These are phyloP conservation scores for Adansonia madagascariensis DNA, from an alignment of 441 rosid species.

Conservation along the genomic window DNA sequence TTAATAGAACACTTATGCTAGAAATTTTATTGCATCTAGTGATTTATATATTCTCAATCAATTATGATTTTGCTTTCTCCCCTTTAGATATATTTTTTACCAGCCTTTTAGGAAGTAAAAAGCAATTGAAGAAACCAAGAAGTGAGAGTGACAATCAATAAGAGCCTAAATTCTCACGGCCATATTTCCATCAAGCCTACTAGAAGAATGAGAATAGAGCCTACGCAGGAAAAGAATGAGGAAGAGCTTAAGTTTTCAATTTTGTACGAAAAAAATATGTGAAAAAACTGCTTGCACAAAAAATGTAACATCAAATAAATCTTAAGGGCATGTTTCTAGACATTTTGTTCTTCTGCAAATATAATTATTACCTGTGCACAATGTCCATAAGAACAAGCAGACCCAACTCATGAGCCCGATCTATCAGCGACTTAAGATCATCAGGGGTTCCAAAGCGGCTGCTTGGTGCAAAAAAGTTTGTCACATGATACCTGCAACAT, in stretches of 20 bases:
- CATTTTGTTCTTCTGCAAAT: constrained; percentile 20
- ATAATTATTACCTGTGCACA: constrained; percentile 79
- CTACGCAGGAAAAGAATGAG: background rate
- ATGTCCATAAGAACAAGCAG: constrained; percentile 97
- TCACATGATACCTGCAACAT: constrained; percentile 88
- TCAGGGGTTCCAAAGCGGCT: constrained; percentile 99
- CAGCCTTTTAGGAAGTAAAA: constrained; percentile 2
- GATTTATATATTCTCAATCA: background rate
- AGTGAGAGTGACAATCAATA: background rate
- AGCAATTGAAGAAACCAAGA: background rate
- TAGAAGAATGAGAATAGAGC: background rate
- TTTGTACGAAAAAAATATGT: background rate
- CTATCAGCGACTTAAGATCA: constrained; percentile 92
- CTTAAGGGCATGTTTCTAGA: constrained; percentile 16
- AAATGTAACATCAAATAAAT: constrained; percentile 11
- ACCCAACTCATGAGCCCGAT: constrained; percentile 94
- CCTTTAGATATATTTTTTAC: background rate
- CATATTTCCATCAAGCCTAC: constrained; percentile 8
- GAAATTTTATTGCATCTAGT: background rate
- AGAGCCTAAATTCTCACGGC: background rate
- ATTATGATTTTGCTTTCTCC: constrained; percentile 11
- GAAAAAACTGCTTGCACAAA: background rate
- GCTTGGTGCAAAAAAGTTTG: constrained; percentile 95
- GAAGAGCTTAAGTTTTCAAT: background rate
- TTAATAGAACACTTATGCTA: background rate